phyloP scores from a whole-genome alignment of 2,329 filamentous ascomycete genomes.

The Lecanicillium sp. region DNA sequence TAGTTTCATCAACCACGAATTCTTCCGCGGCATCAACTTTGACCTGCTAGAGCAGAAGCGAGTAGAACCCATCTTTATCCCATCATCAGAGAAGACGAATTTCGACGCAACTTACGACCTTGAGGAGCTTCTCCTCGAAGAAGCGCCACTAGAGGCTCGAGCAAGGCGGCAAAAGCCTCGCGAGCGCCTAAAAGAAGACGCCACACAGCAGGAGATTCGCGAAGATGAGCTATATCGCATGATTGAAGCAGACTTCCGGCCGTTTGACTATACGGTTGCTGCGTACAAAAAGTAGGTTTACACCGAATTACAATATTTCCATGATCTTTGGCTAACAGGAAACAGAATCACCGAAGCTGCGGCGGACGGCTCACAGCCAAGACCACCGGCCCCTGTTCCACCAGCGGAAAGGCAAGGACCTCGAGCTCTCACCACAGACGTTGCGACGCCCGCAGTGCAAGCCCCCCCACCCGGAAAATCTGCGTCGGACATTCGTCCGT shows the following conservation, averaged over 20 bases:
- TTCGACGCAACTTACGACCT: slow-evolving; percentile 98
- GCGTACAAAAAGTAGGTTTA: slow-evolving; percentile 62
- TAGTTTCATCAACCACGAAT: slow-evolving; percentile 78
- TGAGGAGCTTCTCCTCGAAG: slow-evolving; percentile 86
- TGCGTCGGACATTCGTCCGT: not conserved
- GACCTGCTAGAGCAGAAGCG: slow-evolving; percentile 75
- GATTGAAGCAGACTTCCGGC: slow-evolving; percentile 89
- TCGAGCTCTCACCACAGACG: slow-evolving; percentile 44
- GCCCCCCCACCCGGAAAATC: slow-evolving; percentile 1
- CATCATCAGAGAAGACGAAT: slow-evolving; percentile 96
- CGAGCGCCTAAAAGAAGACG: slow-evolving; percentile 85
- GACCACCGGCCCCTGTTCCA: not conserved
- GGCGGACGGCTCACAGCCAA: slow-evolving; percentile 1
- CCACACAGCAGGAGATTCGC: slow-evolving; percentile 87
- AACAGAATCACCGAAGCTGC: slow-evolving; percentile 7
- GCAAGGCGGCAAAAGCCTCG: slow-evolving; percentile 89
- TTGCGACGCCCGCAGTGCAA: slow-evolving; percentile 32
- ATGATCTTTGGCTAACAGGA: not conserved
- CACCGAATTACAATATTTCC: not conserved
- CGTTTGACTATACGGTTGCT: slow-evolving; percentile 87
- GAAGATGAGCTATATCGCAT: slow-evolving; percentile 90
- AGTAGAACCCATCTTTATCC: slow-evolving; percentile 83
- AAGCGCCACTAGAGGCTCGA: slow-evolving; percentile 87
- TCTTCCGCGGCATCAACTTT: slow-evolving; percentile 84
- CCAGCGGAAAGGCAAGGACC: slow-evolving; percentile 16